These are phyloP conservation scores for Umbellularia californica DNA, from an alignment of 164 flowering plant species.

Conservation along the genomic window DNA sequence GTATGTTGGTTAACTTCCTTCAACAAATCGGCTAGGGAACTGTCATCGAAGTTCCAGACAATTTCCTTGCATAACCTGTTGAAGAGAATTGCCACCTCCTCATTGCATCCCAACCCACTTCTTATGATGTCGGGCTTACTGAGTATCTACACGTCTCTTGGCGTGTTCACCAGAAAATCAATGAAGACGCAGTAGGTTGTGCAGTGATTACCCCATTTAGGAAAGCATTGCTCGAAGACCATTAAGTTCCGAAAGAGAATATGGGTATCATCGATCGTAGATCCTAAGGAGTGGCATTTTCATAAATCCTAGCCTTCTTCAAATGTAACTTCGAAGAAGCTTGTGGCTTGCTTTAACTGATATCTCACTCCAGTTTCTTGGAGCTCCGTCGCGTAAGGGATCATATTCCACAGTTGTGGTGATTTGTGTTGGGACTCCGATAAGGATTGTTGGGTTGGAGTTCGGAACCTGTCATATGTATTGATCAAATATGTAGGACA, in stretches of 20 bases:
- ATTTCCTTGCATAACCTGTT: conserved; percentile 38
- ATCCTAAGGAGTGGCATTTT: conserved; percentile 57
- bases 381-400: conserved; percentile 27
- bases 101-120: conserved; percentile 45
- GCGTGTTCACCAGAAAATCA: conserved; percentile 45
- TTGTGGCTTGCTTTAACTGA: conserved; percentile 28
- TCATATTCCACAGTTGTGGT: background rate
- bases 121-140: conserved; percentile 33
- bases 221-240: conserved; percentile 74
- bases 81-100: conserved; percentile 44
- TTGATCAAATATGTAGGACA: too few species aligned
- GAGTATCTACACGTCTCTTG: conserved; percentile 36
- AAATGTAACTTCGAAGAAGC: conserved; percentile 42
- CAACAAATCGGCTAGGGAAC: conserved; percentile 23
- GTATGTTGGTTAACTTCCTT: conserved; percentile 27
- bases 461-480: too few species aligned
- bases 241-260: conserved; percentile 77
- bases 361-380: conserved; percentile 45
- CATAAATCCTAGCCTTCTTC: conserved; percentile 36
- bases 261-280: conserved; percentile 69
- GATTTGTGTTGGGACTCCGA: too few species aligned
- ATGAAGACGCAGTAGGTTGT: conserved; percentile 43
- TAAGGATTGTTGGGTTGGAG: too few species aligned
- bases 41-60: conserved; percentile 21
- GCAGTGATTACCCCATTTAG: conserved; percentile 53